Evolutionary conservation across 225 moss, liverwort and hornwort genomes (phyloP), one percentile per base, ranked within the genome.

Genomic region (Bryum argenteum): DNA sequence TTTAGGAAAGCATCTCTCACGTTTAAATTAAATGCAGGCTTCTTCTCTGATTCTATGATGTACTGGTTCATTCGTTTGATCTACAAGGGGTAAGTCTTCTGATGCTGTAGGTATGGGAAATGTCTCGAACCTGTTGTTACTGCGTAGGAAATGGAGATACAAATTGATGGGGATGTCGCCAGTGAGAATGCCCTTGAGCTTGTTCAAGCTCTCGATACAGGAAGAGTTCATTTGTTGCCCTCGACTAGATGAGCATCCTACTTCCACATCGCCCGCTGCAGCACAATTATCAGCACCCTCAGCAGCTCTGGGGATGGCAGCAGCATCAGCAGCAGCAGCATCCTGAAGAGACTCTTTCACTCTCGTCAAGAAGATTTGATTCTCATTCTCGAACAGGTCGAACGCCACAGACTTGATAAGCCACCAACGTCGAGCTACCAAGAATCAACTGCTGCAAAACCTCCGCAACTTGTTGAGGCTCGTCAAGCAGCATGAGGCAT

Each of bases 321-420:
- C 9, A 18, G 9, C 15, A 61, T 26, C 19, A 60, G 52, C 50
- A 59, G 37, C 61, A 51, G 70, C 72, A 67, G 75, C 42, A 66
- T 65, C 70, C 41, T 88, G 91, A 24, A 92, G 88, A 69, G 83
- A 80, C 42, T 78, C 70, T 48, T 80, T 80, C 39, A 97, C 97
- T 61, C 86, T 82, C 65, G 78, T 80, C 65, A 93, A 87, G 71
- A 94, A 94, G 39, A 77, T 82, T 42, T 89, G 89, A 77, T 94
- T 89, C 75, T 99, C 94, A 45, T 90, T 89, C 81, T 99, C 98
- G 70, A 92, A 99, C 1, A 94, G 82, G 76, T 94, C 98, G 65
- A 99, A 99, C 8, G 94, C 94, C n/a, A n/a, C n/a, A n/a, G 8
- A 99, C 91, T 84, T 94, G 98, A 70, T 92, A 99, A 15, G 98